These are phyloP conservation scores for Polytrichum formosum DNA, from an alignment of 225 moss, liverwort and hornwort species.

Conservation along the genomic window DNA sequence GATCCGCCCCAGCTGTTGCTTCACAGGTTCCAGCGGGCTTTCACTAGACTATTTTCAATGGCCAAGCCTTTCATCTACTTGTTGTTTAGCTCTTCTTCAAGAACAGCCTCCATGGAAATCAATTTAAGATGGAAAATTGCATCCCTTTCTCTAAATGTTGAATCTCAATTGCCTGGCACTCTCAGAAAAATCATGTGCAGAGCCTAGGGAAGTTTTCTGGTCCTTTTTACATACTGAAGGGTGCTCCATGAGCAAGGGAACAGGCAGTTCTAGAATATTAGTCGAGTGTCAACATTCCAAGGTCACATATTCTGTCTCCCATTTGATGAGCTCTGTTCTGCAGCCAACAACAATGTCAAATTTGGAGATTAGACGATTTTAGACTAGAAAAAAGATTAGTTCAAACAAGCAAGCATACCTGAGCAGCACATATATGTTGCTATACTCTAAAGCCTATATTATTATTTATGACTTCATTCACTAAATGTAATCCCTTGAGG, in stretches of 20 bases:
- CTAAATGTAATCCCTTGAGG: too few species aligned
- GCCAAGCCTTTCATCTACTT: slow-evolving; percentile 42
- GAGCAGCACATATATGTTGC: slow-evolving; percentile 48
- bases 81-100: slow-evolving; percentile 60
- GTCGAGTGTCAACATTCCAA: slow-evolving; percentile 53
- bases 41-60: slow-evolving; percentile 3
- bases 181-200: slow-evolving; percentile 16
- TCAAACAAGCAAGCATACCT: slow-evolving; percentile 26
- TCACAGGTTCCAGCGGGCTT: background rate
- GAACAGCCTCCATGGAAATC: slow-evolving; percentile 66
- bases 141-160: slow-evolving; percentile 76
- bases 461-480: too few species aligned
- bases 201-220: slow-evolving; percentile 13
- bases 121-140: slow-evolving; percentile 65
- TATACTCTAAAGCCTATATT: slow-evolving; percentile 39
- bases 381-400: background rate
- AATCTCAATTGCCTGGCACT: slow-evolving; percentile 73
- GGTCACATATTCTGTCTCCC: slow-evolving; percentile 68
- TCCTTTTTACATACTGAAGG: slow-evolving; percentile 46
- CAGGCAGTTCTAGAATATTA: slow-evolving; percentile 57
- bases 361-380: too few species aligned
- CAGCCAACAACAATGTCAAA: slow-evolving; percentile 46
- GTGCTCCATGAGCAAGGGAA: slow-evolving; percentile 58
- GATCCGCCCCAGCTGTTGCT: slow-evolving; percentile 3
- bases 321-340: slow-evolving; percentile 54